phyloP scores from a whole-genome alignment of 2,329 filamentous ascomycete species.

The Ophiostoma sp. region DNA sequence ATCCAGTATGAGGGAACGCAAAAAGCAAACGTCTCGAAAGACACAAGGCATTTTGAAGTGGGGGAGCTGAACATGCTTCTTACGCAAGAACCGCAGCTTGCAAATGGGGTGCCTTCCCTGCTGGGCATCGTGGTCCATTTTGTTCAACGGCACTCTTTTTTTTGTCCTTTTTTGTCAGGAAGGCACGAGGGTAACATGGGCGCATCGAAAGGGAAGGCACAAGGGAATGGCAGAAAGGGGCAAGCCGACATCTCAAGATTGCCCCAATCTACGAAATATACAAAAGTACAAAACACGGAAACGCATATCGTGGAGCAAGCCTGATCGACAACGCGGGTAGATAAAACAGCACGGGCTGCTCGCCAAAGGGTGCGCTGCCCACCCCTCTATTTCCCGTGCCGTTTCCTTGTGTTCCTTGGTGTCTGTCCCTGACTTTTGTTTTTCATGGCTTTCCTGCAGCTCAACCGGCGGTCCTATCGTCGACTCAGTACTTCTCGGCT shows the following conservation, averaged over 20 bases:
- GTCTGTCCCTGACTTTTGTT: neutral
- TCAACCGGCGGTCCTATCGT: neutral
- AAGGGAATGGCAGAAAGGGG: neutral
- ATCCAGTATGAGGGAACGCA: neutral
- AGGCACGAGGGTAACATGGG: constrained; percentile 1
- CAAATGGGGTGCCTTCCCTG: neutral
- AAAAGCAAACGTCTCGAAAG: neutral
- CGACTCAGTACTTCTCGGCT: neutral
- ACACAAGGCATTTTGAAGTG: neutral
- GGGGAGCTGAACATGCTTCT: constrained; percentile 1
- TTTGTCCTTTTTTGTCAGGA: neutral
- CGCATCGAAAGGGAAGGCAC: neutral
- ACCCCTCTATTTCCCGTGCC: neutral
- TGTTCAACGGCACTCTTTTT: neutral
- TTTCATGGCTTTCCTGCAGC: neutral
- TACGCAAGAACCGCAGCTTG: neutral
- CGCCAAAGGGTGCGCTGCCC: neutral
- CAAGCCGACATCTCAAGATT: neutral
- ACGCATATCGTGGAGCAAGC: constrained; percentile 7
- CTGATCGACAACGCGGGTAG: constrained; percentile 21
- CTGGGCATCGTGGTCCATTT: neutral
- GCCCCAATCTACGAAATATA: no score
- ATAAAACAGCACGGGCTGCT: constrained; percentile 11
- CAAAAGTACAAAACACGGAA: neutral
- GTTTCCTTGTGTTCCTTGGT: neutral